Conservation (phyloP, 768 basidiomycete species). For the Leccinum arenicola region DNA sequence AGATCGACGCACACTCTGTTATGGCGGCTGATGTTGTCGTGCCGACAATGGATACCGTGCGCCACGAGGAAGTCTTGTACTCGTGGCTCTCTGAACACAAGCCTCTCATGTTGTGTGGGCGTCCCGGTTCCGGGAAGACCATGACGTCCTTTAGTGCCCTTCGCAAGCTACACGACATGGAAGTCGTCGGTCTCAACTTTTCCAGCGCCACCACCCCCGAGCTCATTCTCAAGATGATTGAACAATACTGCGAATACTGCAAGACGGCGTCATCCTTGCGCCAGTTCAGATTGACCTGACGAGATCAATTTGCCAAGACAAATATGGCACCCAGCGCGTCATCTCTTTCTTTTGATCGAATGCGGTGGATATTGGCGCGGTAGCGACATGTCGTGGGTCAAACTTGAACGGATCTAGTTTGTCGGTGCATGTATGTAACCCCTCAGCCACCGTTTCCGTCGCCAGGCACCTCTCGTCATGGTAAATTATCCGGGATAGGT, state of each 20-base stretch:
- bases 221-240: conserved; percentile 97
- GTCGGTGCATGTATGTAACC: no score
- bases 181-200: conserved; percentile 98
- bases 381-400: no score
- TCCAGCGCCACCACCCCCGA: conserved; percentile 98
- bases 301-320: no score
- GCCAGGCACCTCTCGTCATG: no score
- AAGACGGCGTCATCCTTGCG: conserved; percentile 53
- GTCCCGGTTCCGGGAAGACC: conserved; percentile 99
- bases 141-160: conserved; percentile 99
- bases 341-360: no score
- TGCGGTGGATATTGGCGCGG: no score
- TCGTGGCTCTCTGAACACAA: conserved; percentile 99
- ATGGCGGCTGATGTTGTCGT: conserved; percentile 96
- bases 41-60: conserved; percentile 96
- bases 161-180: conserved; percentile 96
- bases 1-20: conserved; percentile 95
- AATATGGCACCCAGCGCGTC: no score
- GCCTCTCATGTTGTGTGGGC: conserved; percentile 96
- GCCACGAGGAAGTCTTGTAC: conserved; percentile 97
- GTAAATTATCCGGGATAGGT: no score
- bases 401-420: no score
- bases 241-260: conserved; percentile 98
- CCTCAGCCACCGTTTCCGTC: no score
- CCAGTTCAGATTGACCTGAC: no score